Evolutionary conservation across 2,329 filamentous ascomycete species (phyloP).

Genomic region (Emmonsia crescens): DNA sequence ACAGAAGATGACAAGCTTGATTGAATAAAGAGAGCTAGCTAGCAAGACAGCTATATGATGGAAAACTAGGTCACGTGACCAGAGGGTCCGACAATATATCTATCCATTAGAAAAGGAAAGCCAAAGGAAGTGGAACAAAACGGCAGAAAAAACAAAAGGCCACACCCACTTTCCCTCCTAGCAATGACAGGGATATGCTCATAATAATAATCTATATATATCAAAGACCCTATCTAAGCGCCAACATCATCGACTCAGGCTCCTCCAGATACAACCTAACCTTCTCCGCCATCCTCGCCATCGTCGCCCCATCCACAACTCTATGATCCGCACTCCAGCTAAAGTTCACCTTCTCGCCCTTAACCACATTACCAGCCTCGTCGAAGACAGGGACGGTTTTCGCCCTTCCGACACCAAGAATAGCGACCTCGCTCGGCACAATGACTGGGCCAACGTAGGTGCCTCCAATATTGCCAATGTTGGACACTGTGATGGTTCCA

Average conservation of each 20-base stretch:
- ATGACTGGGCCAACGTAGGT: slow-evolving; percentile 87
- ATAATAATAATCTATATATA: not conserved
- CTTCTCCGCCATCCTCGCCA: slow-evolving; percentile 78
- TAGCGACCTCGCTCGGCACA: slow-evolving; percentile 81
- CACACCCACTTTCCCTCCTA: not conserved
- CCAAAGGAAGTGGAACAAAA: not conserved
- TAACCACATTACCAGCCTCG: slow-evolving; percentile 48
- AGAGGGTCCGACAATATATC: no score
- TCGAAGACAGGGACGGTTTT: slow-evolving; percentile 71
- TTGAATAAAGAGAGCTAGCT: no score
- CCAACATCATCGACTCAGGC: slow-evolving; percentile 77
- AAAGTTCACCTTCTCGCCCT: slow-evolving; percentile 74
- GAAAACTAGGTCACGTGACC: no score
- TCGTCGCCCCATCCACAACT: slow-evolving; percentile 87
- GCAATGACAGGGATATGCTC: not conserved
- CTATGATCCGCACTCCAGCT: slow-evolving; percentile 96
- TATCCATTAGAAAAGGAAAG: not conserved
- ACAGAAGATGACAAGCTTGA: no score
- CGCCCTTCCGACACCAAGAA: slow-evolving; percentile 76
- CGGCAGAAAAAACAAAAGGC: not conserved
- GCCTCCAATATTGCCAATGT: slow-evolving; percentile 90
- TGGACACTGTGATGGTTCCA: slow-evolving; percentile 90
- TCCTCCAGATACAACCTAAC: slow-evolving; percentile 71
- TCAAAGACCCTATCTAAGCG: slow-evolving; percentile 52
- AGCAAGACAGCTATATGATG: no score